A percentile compares a stretch with the other conserved stretches of the same genome.
phyloP scores from a whole-genome alignment of 2,329 filamentous ascomycete species.

The Botryotinia narcissicola region DNA sequence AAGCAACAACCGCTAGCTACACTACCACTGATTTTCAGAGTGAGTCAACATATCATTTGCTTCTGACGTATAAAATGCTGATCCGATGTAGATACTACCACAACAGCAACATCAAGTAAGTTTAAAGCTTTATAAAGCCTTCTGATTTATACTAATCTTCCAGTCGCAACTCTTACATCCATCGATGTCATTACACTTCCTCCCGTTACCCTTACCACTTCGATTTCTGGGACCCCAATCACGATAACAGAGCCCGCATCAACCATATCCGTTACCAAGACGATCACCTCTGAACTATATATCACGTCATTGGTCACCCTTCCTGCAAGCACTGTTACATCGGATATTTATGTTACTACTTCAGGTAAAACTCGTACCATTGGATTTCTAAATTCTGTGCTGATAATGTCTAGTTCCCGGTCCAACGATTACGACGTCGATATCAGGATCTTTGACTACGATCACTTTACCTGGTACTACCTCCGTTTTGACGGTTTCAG shows the following conservation, averaged over 20 bases:
- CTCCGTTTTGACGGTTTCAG: background rate
- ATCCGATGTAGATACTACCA: background rate
- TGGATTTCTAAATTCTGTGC: background rate
- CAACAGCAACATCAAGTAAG: background rate
- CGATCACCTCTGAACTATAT: slow-evolving; percentile 9
- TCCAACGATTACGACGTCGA: slow-evolving; percentile 18
- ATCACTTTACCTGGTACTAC: slow-evolving; percentile 12
- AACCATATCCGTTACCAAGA: slow-evolving; percentile 8
- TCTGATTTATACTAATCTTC: background rate
- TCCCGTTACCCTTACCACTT: background rate
- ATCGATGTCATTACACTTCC: background rate
- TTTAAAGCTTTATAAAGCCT: background rate
- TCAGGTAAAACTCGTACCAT: background rate
- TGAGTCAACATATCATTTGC: background rate
- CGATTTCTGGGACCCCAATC: background rate
- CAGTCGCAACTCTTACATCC: background rate
- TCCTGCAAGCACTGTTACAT: background rate
- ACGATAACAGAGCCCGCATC: background rate
- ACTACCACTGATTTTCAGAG: background rate
- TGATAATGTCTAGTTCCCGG: background rate
- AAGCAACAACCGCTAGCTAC: slow-evolving; percentile 1
- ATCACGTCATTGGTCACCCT: background rate
- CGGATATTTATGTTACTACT: background rate
- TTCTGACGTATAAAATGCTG: background rate
- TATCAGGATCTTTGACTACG: slow-evolving; percentile 19